Percentiles rank a stretch among this genome's conserved stretches.
Evolutionary conservation across 495 filamentous ascomycete genomes (phyloP).

Genomic region (Neurospora discreta): DNA sequence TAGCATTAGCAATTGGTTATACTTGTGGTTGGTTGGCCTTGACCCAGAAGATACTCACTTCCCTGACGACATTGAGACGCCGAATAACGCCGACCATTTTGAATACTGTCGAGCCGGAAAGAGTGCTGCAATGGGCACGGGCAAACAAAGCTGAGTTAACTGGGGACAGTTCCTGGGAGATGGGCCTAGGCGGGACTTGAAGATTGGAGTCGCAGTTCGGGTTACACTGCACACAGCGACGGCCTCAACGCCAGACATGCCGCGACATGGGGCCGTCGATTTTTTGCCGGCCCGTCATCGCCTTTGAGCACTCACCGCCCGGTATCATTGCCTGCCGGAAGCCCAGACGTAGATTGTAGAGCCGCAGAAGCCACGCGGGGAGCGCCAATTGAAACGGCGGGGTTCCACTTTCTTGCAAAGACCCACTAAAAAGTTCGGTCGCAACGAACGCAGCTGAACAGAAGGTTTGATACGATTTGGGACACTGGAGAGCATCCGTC

Average conservation of each 20-base stretch:
- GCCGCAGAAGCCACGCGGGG: not conserved
- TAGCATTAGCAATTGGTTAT: constrained; percentile 1
- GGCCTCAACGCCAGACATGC: not conserved
- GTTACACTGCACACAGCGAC: not conserved
- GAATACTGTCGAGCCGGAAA: constrained; percentile 10
- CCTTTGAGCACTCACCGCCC: not conserved
- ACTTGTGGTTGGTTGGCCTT: not conserved
- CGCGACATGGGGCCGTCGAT: not conserved
- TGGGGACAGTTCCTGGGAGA: not conserved
- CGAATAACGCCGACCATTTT: constrained; percentile 70
- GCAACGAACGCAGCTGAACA: not conserved
- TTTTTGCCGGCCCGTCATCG: not conserved
- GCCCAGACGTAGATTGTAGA: not conserved
- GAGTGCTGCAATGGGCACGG: not conserved
- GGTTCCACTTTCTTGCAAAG: not conserved
- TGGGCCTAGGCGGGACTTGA: not conserved
- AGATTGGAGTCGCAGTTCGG: not conserved
- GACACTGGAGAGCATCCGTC: not conserved
- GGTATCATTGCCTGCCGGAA: not conserved
- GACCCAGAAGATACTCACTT: constrained; percentile 44
- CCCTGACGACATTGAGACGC: constrained; percentile 68
- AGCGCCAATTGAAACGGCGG: not conserved
- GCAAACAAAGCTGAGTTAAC: not conserved
- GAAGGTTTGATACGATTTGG: not conserved
- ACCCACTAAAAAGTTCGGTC: not conserved